These are phyloP conservation scores for Cladosporium sp. DNA, from an alignment of 2,329 filamentous ascomycete species.

Conservation along the genomic window DNA sequence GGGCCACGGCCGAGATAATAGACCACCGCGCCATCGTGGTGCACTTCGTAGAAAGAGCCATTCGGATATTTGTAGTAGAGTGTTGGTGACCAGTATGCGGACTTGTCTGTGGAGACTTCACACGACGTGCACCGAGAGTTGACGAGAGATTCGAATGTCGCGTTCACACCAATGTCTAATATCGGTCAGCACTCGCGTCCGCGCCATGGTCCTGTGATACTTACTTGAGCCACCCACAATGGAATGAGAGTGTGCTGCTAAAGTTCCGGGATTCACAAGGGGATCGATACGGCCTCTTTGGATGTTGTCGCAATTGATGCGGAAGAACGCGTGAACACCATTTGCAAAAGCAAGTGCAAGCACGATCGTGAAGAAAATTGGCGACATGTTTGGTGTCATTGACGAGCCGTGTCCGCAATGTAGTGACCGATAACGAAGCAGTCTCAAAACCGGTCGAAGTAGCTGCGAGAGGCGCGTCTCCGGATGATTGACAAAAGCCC, in stretches of 20 bases:
- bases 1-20: slow-evolving; percentile 60
- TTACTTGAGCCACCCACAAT: slow-evolving; percentile 33
- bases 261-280: slow-evolving; percentile 29
- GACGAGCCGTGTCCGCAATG: not conserved
- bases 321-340: slow-evolving; percentile 32
- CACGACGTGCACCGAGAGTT: slow-evolving; percentile 52
- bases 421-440: not conserved
- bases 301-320: slow-evolving; percentile 32
- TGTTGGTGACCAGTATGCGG: slow-evolving; percentile 36
- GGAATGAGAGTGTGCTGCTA: slow-evolving; percentile 32
- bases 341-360: not conserved
- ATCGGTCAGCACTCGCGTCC: not conserved
- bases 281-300: slow-evolving; percentile 35
- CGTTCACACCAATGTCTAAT: slow-evolving; percentile 56
- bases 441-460: not conserved
- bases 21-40: slow-evolving; percentile 60
- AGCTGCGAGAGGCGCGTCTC: not conserved
- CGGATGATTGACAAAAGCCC: not conserved
- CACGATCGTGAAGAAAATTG: not conserved
- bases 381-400: slow-evolving; percentile 8
- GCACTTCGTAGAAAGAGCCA: slow-evolving; percentile 45
- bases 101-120: slow-evolving; percentile 33
- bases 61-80: slow-evolving; percentile 34
- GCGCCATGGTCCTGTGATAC: not conserved
- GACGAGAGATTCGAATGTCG: slow-evolving; percentile 57